Percentiles rank a stretch among this genome's conserved stretches.
These are phyloP conservation scores for Wickerhamiella pararugosa DNA, from an alignment of 1,139 yeast genomes.

Conservation along the genomic window DNA sequence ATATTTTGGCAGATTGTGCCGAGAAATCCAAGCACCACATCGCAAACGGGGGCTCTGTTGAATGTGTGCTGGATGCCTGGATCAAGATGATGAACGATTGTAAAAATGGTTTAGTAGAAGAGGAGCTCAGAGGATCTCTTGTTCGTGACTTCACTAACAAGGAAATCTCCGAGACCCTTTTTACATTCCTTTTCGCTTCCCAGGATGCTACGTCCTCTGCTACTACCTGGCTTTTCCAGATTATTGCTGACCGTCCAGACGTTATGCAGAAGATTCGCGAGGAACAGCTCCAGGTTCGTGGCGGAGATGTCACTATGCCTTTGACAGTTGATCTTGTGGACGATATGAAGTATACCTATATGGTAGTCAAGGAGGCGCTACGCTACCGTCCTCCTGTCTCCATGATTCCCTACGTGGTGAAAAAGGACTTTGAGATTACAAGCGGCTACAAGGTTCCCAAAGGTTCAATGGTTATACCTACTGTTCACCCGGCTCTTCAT, in stretches of 20 bases:
- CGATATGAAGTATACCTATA: slow-evolving; percentile 70
- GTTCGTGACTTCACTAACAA: slow-evolving; percentile 76
- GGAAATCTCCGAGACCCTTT: slow-evolving; percentile 90
- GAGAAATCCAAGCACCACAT: slow-evolving; percentile 69
- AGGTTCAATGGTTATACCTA: slow-evolving; percentile 93
- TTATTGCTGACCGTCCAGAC: slow-evolving; percentile 90
- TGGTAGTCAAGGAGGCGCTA: slow-evolving; percentile 82
- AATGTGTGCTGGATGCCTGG: slow-evolving; percentile 95
- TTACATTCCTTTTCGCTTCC: slow-evolving; percentile 91
- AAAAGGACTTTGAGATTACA: slow-evolving; percentile 70
- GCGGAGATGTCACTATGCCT: slow-evolving; percentile 49
- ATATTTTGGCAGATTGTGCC: slow-evolving; percentile 76
- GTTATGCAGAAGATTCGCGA: slow-evolving; percentile 69
- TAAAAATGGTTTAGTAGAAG: slow-evolving; percentile 27
- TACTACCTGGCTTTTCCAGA: slow-evolving; percentile 96
- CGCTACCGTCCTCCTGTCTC: slow-evolving; percentile 95
- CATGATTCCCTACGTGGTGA: slow-evolving; percentile 94
- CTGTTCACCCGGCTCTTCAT: slow-evolving; percentile 87
- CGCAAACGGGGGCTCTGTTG: slow-evolving; percentile 61
- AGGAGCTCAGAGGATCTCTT: slow-evolving; percentile 32
- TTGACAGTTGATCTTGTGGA: slow-evolving; percentile 63
- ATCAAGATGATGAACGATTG: slow-evolving; percentile 70
- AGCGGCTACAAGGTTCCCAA: slow-evolving; percentile 82
- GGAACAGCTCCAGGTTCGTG: slow-evolving; percentile 76
- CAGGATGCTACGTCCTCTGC: slow-evolving; percentile 98